Percentiles rank a stretch among this genome's conserved stretches.
phyloP scores from a whole-genome alignment of 208 protist genomes.

The Leptomonas seymouri region DNA sequence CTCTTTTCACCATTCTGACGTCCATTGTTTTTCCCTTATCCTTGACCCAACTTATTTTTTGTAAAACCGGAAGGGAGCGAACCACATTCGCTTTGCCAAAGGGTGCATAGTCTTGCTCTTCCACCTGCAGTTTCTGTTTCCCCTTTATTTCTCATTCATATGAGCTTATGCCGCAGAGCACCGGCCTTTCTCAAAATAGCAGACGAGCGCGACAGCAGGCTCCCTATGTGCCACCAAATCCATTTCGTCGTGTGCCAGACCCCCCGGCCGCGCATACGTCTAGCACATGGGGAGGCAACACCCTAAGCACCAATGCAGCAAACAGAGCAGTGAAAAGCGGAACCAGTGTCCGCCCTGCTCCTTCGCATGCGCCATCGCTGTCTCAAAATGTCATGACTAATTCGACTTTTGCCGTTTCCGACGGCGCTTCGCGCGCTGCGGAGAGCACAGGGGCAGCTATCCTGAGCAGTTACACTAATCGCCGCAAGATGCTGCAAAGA shows the following conservation, averaged over 20 bases:
- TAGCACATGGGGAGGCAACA: not conserved
- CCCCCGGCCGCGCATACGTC: not conserved
- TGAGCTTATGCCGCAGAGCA: not conserved
- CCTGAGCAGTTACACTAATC: constrained; percentile 31
- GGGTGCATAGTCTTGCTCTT: no score
- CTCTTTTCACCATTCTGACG: not conserved
- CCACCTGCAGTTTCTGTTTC: no score
- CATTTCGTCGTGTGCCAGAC: not conserved
- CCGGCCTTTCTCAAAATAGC: not conserved
- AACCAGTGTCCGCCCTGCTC: not conserved
- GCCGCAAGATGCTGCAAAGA: constrained; percentile 36
- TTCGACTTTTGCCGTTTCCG: not conserved
- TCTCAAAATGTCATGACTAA: not conserved
- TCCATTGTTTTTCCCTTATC: not conserved
- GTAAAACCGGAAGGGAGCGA: no score
- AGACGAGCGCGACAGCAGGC: not conserved
- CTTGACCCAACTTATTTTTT: no score
- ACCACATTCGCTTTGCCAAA: no score
- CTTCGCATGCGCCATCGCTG: not conserved
- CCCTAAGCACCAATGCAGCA: not conserved
- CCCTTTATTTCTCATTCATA: not conserved
- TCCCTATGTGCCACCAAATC: not conserved
- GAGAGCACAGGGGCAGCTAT: constrained; percentile 30
- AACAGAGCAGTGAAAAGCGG: not conserved
- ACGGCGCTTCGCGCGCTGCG: not conserved